Evolutionary conservation across 345 rosid genomes (phyloP), one percentile per base, ranked within the genome.

Genomic region (Cardamine occulta): DNA sequence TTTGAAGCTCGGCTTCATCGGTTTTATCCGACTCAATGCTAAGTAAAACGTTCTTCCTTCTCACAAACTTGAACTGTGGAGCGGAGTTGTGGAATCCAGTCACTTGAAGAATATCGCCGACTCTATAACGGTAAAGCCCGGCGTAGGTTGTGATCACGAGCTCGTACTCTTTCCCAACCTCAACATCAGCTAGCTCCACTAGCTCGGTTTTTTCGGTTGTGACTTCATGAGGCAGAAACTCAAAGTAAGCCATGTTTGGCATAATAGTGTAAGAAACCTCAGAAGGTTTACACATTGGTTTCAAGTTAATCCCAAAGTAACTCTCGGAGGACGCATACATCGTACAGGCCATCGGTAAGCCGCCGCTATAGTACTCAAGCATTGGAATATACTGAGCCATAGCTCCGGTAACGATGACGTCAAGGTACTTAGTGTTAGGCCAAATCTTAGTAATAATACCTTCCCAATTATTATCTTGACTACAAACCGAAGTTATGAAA

Each of bases 261-360:
- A 93, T 84, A 70, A 93, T 83, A 5, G 93, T 89, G 82, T 93
- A 93, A 10, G 87, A 82, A 44, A 93, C 98, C 11, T 93, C 96
- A 3, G 88, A 85, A 12, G 98, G 96, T 18, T 84, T 76, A 77
- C 83, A 75, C 87, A 91, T 83, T 9, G 98, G 97, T 10, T 74
- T 84, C 3, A 93, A 79, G 67, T 93, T 93, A 8, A 89, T 83
- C 5, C 98, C 98, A 61, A 91, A 93, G 74, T 85, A 93, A 80
- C 98, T 89, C 80, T 93, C 98, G 0, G 98, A 93, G 0, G 98
- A 93, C 15, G 97, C 98, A 53, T 91, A 93, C 97, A 93, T 93
- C 4, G 96, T 93, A 79, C 94, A 87, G 55, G 92, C 87, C 88
- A 85, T 63, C 0, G 97, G 98, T 78, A 93, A 70, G 0, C 94